Evolutionary conservation across 768 basidiomycete species (phyloP).

Genomic region (Russula foetens): DNA sequence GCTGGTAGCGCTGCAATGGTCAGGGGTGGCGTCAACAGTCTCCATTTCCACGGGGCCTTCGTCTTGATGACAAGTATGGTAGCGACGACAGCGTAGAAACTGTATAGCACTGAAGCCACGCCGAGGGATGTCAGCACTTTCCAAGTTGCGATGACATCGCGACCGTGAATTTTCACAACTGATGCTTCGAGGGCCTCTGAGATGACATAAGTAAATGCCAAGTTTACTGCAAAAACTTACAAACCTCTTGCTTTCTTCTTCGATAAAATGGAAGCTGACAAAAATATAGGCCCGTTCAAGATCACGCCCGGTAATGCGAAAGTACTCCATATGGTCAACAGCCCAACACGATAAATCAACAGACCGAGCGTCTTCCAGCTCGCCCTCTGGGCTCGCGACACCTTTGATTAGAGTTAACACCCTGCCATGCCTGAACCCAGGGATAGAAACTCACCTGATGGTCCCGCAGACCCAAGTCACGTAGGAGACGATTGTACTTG

Average conservation of each 20-base stretch:
- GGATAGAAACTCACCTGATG: conserved; percentile 57
- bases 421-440: neutral
- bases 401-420: conserved; percentile 33
- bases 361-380: conserved; percentile 81
- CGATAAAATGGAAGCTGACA: conserved; percentile 84
- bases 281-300: conserved; percentile 87
- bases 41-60: conserved; percentile 52
- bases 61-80: conserved; percentile 62
- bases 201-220: neutral
- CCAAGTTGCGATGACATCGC: conserved; percentile 94
- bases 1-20: conserved; percentile 67
- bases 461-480: conserved; percentile 86
- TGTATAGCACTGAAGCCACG: conserved; percentile 77
- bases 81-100: conserved; percentile 72
- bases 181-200: conserved; percentile 93
- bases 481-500: conserved; percentile 80
- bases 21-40: conserved; percentile 65
- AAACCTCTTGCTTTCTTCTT: conserved; percentile 79
- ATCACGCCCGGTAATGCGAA: conserved; percentile 87
- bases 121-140: conserved; percentile 91
- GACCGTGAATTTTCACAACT: conserved; percentile 84
- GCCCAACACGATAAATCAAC: conserved; percentile 68
- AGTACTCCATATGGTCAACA: conserved; percentile 72
- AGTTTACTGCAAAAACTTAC: neutral
- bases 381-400: conserved; percentile 77